These are phyloP conservation scores for Lactarius sp. DNA, from an alignment of 768 basidiomycete species.

Conservation along the genomic window DNA sequence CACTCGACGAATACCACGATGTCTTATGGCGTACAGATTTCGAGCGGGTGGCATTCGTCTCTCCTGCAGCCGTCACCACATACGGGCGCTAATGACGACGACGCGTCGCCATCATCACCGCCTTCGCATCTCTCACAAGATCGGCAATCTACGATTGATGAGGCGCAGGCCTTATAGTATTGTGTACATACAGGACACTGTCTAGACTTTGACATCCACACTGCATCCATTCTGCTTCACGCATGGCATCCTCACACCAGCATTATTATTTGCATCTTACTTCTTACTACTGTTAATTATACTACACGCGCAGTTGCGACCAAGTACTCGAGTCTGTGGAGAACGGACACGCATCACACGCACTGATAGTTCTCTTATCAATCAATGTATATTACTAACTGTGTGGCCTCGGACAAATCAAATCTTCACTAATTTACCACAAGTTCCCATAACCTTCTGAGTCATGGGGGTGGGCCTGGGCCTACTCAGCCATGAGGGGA, in stretches of 20 bases:
- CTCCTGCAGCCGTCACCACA: slow-evolving; percentile 1
- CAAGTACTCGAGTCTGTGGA: not conserved
- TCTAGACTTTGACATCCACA: slow-evolving; percentile 2
- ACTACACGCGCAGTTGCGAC: not conserved
- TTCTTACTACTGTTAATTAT: slow-evolving; percentile 6
- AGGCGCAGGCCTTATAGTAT: slow-evolving; percentile 8
- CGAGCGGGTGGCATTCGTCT: slow-evolving; percentile 21
- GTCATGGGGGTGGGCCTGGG: no score
- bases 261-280: slow-evolving; percentile 19
- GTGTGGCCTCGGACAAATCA: not conserved
- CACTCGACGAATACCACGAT: slow-evolving; percentile 19
- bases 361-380: slow-evolving; percentile 16
- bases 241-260: not conserved
- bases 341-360: slow-evolving; percentile 4
- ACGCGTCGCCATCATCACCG: slow-evolving; percentile 3
- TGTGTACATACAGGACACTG: not conserved
- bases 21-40: slow-evolving; percentile 22
- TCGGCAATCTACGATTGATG: slow-evolving; percentile 14
- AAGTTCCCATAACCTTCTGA: not conserved
- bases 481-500: not conserved
- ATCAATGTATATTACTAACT: slow-evolving; percentile 19
- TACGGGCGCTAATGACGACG: slow-evolving; percentile 1
- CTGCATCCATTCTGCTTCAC: slow-evolving; percentile 5
- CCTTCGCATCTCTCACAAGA: not conserved
- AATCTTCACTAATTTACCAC: not conserved